Conservation (phyloP, 345 rosid genomes). For the Linum tenue region DNA sequence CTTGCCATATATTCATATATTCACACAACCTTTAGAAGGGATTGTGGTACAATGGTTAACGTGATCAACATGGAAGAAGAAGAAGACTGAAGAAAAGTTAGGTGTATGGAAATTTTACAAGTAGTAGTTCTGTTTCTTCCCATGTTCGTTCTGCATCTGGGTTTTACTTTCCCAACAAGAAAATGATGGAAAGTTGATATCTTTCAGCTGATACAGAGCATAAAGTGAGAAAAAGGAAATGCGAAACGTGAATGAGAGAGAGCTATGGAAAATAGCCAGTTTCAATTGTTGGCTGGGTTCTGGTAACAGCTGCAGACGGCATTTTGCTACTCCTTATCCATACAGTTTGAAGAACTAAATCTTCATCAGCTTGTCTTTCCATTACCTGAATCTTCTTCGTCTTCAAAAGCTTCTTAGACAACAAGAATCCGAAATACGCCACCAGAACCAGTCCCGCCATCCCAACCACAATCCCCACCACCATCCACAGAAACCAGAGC, state of each 20-base stretch:
- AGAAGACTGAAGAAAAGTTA: too few species aligned
- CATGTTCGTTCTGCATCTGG: too few species aligned
- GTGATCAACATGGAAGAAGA: too few species aligned
- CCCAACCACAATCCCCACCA: conserved; percentile 39
- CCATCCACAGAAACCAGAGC: conserved; percentile 37
- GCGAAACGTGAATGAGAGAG: not conserved
- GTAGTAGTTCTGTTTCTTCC: too few species aligned
- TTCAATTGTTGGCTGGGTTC: conserved; percentile 61
- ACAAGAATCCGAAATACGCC: conserved; percentile 23
- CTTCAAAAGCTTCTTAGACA: conserved; percentile 31
- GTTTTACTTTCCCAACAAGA: too few species aligned
- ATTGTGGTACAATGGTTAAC: too few species aligned
- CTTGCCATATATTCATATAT: too few species aligned
- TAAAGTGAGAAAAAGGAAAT: not conserved
- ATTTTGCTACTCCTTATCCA: conserved; percentile 77
- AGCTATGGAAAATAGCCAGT: conserved; percentile 27
- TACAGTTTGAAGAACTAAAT: conserved; percentile 40
- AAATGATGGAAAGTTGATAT: too few species aligned
- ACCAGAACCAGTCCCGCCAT: conserved; percentile 25
- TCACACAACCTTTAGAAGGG: too few species aligned
- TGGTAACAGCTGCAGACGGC: conserved; percentile 63
- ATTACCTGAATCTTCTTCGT: conserved; percentile 60
- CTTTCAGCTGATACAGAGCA: too few species aligned
- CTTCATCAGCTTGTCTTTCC: conserved; percentile 69
- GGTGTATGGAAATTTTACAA: too few species aligned